Evolutionary conservation across 139 green algal genomes (phyloP).

Genomic region (Trebouxia sp.): DNA sequence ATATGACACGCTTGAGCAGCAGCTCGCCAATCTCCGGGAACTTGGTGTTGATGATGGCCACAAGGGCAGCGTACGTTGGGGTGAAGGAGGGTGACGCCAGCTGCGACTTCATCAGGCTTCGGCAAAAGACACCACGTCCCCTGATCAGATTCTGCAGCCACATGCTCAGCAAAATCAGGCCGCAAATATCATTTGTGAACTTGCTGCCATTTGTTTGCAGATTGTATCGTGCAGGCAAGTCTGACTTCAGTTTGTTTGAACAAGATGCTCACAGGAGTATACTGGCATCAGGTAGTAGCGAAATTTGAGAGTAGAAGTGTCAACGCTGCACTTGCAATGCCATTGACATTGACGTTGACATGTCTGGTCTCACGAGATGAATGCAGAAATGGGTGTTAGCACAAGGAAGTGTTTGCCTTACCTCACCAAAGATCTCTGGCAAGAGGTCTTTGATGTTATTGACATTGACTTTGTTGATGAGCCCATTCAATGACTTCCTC

Average conservation of each 20-base stretch:
- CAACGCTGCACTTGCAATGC: too few species aligned
- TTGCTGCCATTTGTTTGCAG: too few species aligned
- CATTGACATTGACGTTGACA: background rate
- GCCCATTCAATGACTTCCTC: constrained; percentile 91
- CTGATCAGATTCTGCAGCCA: constrained; percentile 88
- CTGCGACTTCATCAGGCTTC: constrained; percentile 92
- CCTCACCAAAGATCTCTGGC: constrained; percentile 91
- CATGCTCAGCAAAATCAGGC: too few species aligned
- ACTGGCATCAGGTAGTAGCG: too few species aligned
- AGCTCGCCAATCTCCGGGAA: constrained; percentile 87
- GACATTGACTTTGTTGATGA: constrained; percentile 98
- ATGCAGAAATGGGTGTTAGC: background rate
- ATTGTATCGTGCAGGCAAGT: too few species aligned
- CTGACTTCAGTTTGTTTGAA: too few species aligned
- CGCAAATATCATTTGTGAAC: too few species aligned
- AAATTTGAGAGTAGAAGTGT: too few species aligned
- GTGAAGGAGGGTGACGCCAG: constrained; percentile 88
- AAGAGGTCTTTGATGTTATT: constrained; percentile 94
- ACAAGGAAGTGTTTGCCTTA: constrained; percentile 24
- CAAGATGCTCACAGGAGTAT: too few species aligned
- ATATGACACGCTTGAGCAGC: constrained; percentile 68
- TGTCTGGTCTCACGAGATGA: background rate
- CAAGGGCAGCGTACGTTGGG: constrained; percentile 86
- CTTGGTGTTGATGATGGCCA: constrained; percentile 98
- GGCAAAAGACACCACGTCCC: constrained; percentile 88